Base-by-base conservation (phyloP, 306 rosid genomes). In the Prunus mume region DNA sequence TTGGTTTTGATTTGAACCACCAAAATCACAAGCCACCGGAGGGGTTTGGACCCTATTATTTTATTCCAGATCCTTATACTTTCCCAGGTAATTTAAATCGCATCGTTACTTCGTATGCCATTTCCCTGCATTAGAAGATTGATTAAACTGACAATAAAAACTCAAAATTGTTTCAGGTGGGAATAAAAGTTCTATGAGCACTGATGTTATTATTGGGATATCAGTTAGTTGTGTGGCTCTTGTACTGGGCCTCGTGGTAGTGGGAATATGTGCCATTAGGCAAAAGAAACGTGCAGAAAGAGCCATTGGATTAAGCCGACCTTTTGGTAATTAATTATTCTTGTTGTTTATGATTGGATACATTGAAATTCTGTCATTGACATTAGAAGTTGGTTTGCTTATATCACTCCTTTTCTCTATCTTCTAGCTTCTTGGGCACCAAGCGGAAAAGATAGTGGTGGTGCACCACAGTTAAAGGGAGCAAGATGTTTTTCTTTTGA, bases 391-490 rank as follows among this genome's bases (percentile, higher is more conserved):
- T 49, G 54, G 38, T 63, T 77, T 56, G 72, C 75, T 57, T 72
- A 71, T 47, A 71, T 55, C 46, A 58, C 73, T 68, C 49, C n/a
- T 64, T 66, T 52, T 83, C 64, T 57, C 4, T 73, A 3, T 82
- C 18, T 76, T 82, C 24, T 80, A 95, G 97, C 97, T 77, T 92
- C 99, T 12, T 95, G 99, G 99, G 92, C 86, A 81, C 89, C 97
- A 61, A 92, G 93, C 62, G 97, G 96, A 50, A 85, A 90, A 20
- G 98, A 95, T 73, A 95, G 96, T 81, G 97, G 91, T 51, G 93
- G 99, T 70, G 97, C 97, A 74, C 98, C 99, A 25, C 99, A 95
- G 64, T 87, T 95, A 65, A 95, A 95, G 85, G 99, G 98, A 78
- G 97, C 98, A 64, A 91, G 98, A 84, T 92, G 97, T 93, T 95